A percentile compares a stretch with the other conserved stretches of the same genome.
phyloP scores from a whole-genome alignment of 352 stramenopile genomes.

The Stramenopiles sp. region DNA sequence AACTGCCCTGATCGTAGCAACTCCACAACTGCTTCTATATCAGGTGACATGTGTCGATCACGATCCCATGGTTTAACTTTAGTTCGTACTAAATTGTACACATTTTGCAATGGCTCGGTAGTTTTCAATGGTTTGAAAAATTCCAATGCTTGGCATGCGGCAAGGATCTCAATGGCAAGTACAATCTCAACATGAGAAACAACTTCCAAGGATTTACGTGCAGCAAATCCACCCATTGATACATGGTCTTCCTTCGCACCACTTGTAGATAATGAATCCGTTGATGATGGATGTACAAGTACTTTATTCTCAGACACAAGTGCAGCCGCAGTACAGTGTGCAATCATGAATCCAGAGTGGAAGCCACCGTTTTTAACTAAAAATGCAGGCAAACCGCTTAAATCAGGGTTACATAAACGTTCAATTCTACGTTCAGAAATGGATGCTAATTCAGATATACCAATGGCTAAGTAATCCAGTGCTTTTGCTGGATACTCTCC shows the following conservation, averaged over 20 bases:
- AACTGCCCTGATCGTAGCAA: conserved; percentile 45
- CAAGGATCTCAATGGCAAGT: conserved; percentile 57
- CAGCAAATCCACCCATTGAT: conserved; percentile 56
- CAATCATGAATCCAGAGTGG: conserved; percentile 72
- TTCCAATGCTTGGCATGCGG: conserved; percentile 60
- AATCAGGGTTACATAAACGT: conserved; percentile 52
- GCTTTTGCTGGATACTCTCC: conserved; percentile 65
- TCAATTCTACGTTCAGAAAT: conserved; percentile 60
- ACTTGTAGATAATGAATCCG: conserved; percentile 63
- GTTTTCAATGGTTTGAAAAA: conserved; percentile 50
- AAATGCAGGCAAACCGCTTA: conserved; percentile 58
- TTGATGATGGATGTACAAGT: conserved; percentile 50
- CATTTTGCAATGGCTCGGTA: conserved; percentile 42
- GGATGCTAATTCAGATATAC: conserved; percentile 49
- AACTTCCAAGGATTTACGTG: conserved; percentile 52
- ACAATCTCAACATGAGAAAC: conserved; percentile 60
- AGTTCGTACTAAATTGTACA: conserved; percentile 48
- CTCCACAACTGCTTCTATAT: conserved; percentile 52
- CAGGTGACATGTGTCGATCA: conserved; percentile 58
- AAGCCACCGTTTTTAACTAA: conserved; percentile 52
- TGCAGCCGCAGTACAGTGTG: conserved; percentile 52
- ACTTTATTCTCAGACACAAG: conserved; percentile 69
- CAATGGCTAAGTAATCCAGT: conserved; percentile 63
- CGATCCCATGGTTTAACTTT: conserved; percentile 31
- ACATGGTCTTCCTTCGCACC: conserved; percentile 65